Conservation (phyloP, 2,329 filamentous ascomycete species). For the Aspergillus sojae region DNA sequence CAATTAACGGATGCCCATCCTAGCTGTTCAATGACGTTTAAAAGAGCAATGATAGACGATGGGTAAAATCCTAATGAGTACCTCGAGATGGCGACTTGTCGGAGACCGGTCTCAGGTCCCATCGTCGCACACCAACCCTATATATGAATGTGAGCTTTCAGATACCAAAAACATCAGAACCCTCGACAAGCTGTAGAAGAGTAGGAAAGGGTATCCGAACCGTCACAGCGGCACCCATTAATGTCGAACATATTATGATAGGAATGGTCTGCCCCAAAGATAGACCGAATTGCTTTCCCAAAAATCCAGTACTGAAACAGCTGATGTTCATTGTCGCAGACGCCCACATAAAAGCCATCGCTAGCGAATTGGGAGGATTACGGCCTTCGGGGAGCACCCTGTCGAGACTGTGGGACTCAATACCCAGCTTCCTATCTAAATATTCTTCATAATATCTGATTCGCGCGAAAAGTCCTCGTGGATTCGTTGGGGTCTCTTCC, state of each 20-base stretch:
- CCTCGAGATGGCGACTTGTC: slow-evolving; percentile 55
- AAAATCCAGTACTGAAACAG: slow-evolving; percentile 56
- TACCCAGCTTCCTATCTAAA: slow-evolving; percentile 51
- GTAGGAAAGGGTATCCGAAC: slow-evolving; percentile 11
- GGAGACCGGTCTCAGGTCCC: slow-evolving; percentile 53
- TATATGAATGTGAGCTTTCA: slow-evolving; percentile 8
- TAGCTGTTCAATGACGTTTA: slow-evolving; percentile 37
- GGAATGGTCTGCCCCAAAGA: slow-evolving; percentile 48
- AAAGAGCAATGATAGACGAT: slow-evolving; percentile 51
- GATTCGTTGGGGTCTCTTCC: slow-evolving; percentile 15
- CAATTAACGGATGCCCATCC: slow-evolving; percentile 31
- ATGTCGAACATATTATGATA: slow-evolving; percentile 51
- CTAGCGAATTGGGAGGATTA: slow-evolving; percentile 42
- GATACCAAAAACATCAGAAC: neutral
- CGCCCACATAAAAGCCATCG: slow-evolving; percentile 58
- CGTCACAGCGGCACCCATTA: slow-evolving; percentile 45
- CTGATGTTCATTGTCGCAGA: slow-evolving; percentile 55
- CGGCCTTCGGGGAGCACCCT: slow-evolving; percentile 45
- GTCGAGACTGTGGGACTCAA: slow-evolving; percentile 52
- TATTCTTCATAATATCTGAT: slow-evolving; percentile 46
- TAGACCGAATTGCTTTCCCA: slow-evolving; percentile 54
- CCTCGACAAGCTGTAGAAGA: neutral
- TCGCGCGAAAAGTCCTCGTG: slow-evolving; percentile 20
- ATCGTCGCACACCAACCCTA: slow-evolving; percentile 55
- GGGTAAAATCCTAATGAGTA: slow-evolving; percentile 58